Conservation (phyloP, 2,329 filamentous ascomycete genomes). For the Lachnellula cervina region DNA sequence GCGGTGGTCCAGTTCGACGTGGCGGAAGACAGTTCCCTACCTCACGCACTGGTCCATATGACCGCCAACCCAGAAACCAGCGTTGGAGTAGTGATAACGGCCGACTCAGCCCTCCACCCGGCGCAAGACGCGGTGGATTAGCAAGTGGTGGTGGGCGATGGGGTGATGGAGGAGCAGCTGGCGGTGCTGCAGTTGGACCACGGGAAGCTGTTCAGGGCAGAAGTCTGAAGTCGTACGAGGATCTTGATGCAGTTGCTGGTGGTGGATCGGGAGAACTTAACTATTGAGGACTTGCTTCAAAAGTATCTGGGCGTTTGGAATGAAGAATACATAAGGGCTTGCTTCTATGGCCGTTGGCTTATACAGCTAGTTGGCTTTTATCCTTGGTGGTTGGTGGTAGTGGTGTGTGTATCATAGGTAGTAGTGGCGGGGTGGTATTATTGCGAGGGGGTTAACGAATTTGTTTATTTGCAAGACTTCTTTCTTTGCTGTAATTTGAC, state of each 20-base stretch:
- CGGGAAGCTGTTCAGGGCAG: conserved; percentile 88
- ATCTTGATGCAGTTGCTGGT: conserved; percentile 79
- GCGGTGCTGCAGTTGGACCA: conserved; percentile 73
- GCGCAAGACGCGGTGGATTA: conserved; percentile 46
- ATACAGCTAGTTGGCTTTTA: background rate
- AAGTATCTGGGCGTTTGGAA: background rate
- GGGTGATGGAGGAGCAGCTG: conserved; percentile 69
- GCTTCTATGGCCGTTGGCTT: background rate
- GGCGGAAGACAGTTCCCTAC: conserved; percentile 59
- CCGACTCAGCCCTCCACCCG: conserved; percentile 42
- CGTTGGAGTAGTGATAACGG: conserved; percentile 43
- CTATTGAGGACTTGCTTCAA: conserved; percentile 51
- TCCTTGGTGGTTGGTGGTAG: background rate
- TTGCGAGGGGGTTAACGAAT: background rate
- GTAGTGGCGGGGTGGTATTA: background rate
- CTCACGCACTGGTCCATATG: conserved; percentile 64
- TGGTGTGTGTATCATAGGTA: background rate
- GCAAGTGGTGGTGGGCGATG: conserved; percentile 54
- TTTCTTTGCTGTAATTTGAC: background rate
- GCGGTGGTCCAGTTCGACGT: conserved; percentile 63
- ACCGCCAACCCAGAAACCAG: conserved; percentile 57
- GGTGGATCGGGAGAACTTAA: conserved; percentile 79
- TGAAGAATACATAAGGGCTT: background rate
- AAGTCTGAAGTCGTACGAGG: conserved; percentile 94
- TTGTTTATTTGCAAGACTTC: no score